Evolutionary conservation across 2,329 filamentous ascomycete species (phyloP).

Genomic region (Botrytis galanthina): DNA sequence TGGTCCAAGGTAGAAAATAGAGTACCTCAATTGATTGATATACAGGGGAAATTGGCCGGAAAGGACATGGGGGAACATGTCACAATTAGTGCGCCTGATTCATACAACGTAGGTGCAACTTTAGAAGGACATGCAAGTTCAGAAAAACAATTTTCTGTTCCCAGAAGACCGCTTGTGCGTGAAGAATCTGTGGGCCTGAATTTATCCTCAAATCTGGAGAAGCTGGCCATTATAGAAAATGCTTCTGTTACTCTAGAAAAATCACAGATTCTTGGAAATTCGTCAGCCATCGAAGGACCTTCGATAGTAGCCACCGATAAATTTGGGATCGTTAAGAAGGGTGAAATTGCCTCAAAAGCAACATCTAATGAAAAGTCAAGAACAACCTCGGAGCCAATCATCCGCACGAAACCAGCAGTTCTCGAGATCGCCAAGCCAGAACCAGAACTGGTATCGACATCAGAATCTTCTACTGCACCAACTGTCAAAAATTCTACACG

Average conservation of each 20-base stretch:
- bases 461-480: background rate
- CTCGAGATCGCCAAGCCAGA: background rate
- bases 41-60: background rate
- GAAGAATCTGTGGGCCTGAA: background rate
- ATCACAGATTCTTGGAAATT: background rate
- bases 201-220: background rate
- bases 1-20: background rate
- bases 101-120: too few species aligned
- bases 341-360: too few species aligned
- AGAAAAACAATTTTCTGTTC: background rate
- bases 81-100: background rate
- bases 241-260: background rate
- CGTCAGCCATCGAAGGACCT: background rate
- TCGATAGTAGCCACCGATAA: background rate
- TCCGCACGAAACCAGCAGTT: background rate
- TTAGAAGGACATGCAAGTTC: background rate
- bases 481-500: background rate
- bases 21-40: background rate
- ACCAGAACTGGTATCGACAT: background rate
- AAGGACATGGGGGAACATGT: background rate
- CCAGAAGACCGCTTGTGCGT: rapidly evolving
- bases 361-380: background rate
- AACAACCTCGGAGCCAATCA: background rate
- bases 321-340: background rate
- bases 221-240: too few species aligned